phyloP scores from a whole-genome alignment of 2,329 filamentous ascomycete genomes.

The Fusarium falciforme region DNA sequence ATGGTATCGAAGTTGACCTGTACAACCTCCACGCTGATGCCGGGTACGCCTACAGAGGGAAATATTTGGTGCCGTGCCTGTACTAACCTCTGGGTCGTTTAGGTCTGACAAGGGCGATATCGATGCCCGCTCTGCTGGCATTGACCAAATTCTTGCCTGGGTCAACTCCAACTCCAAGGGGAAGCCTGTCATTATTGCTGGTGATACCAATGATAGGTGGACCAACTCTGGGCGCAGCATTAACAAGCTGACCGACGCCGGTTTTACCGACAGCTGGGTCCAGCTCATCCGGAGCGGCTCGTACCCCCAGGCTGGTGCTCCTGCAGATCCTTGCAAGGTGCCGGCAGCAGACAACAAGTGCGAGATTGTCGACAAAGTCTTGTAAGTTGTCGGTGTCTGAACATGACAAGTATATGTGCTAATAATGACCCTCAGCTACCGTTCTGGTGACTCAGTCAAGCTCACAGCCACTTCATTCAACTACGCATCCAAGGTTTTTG shows the following conservation, averaged over 20 bases:
- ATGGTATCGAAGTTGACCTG: conserved; percentile 65
- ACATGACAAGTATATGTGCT: neutral
- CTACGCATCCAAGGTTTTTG: conserved; percentile 68
- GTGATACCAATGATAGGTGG: conserved; percentile 75
- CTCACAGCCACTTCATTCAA: conserved; percentile 62
- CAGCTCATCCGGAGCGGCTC: conserved; percentile 61
- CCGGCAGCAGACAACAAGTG: conserved; percentile 65
- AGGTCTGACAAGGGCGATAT: conserved; percentile 53
- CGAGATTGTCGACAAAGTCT: conserved; percentile 76
- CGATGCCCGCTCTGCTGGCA: conserved; percentile 66
- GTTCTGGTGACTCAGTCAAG: conserved; percentile 58
- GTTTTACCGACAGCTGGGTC: conserved; percentile 70
- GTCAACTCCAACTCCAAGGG: conserved; percentile 67
- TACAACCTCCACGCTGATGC: conserved; percentile 41
- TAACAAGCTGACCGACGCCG: conserved; percentile 63
- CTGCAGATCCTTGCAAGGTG: conserved; percentile 63
- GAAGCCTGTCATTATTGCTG: conserved; percentile 72
- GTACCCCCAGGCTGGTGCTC: conserved; percentile 55
- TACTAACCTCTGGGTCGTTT: neutral
- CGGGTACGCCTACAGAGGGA: conserved; percentile 41
- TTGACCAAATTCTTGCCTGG: conserved; percentile 69
- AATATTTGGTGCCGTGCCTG: neutral
- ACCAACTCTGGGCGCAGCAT: conserved; percentile 57
- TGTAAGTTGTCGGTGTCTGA: conserved; percentile 45
- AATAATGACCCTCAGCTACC: conserved; percentile 52